A percentile compares a stretch with the other conserved stretches of the same genome.
These are phyloP conservation scores for Lecanicillium sp. DNA, from an alignment of 2,329 filamentous ascomycete genomes.

Conservation along the genomic window DNA sequence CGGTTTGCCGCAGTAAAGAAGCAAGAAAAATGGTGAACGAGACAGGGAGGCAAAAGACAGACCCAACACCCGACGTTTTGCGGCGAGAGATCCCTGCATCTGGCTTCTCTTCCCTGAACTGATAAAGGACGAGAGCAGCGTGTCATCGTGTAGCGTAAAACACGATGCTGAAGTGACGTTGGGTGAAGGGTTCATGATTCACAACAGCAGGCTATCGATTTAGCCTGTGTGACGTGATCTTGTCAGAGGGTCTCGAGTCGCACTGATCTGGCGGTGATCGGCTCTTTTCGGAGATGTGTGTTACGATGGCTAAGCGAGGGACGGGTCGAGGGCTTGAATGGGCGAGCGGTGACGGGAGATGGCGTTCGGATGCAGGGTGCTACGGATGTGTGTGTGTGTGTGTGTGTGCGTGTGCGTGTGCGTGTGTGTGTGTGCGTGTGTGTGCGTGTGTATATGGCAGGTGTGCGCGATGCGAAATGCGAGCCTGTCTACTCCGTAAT, in stretches of 20 bases:
- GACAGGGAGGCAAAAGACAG: background rate
- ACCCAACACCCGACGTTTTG: constrained; percentile 2
- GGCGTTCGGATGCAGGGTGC: background rate
- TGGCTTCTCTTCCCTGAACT: background rate
- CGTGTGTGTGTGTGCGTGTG: background rate
- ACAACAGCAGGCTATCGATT: background rate
- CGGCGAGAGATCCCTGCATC: background rate
- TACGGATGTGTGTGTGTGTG: too few species aligned
- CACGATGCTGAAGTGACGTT: background rate
- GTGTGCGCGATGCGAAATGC: background rate
- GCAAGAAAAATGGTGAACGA: background rate
- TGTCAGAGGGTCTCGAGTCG: background rate
- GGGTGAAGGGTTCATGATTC: background rate
- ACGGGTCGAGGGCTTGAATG: background rate
- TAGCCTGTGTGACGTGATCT: constrained; percentile 1
- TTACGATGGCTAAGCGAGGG: background rate
- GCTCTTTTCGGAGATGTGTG: background rate
- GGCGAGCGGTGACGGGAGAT: constrained; percentile 3
- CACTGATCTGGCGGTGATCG: constrained; percentile 11
- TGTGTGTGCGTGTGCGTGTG: background rate
- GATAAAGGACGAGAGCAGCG: too few species aligned
- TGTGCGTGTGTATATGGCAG: background rate
- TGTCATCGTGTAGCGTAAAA: background rate
- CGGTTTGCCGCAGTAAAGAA: background rate
- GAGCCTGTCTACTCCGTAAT: too few species aligned